Base-by-base conservation (phyloP, 345 rosid species). In the Linum tenue region DNA sequence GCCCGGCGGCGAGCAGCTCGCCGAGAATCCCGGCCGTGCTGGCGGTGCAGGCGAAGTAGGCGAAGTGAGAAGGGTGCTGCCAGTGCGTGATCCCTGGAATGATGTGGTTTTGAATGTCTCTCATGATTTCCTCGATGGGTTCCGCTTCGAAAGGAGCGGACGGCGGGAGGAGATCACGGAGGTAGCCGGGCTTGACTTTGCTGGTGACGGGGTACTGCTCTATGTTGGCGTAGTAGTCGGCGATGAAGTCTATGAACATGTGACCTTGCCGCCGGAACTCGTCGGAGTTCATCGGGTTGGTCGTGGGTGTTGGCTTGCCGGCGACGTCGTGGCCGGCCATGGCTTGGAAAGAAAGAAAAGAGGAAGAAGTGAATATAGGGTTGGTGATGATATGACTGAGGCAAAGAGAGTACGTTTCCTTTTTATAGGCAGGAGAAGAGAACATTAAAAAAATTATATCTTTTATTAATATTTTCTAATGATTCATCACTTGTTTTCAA, bases 251-350 rank as follows among this genome's bases (percentile, higher is more conserved):
- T 0, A 83, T 64, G 35, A 75, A 58, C 72, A 71, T 40, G 70
- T 73, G 75, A 3, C 72, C 85, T 69, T 79, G 88, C 39, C 71
- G 71, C 59, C 72, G 72, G 56, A 84, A 68, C 50, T 81, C 85
- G 16, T 79, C 78, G 2, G 67, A 62, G 51, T 79, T 64, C 6
- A 83, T 56, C 3, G 80, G 73, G 58, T 64, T 22, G 31, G 31
- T 22, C 31, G 31, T 22, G 31, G 31, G 31, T 22, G 31, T 22
- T 22, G 31, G 31, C 31, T 22, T 22, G 31, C 31, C 31, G 31
- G 31, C 31, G 31, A 22, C 31, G 31, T 22, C 31, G 31, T 22
- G 31, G 31, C 31, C 31, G 0, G 31, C 31, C 31, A 22, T 22
- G 31, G 31, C 31, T 22, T 22, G 31, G 31, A 22, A 22, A 22